Base-by-base conservation (phyloP, 2,329 filamentous ascomycete genomes). In the Paraphoma chrysanthemicola region DNA sequence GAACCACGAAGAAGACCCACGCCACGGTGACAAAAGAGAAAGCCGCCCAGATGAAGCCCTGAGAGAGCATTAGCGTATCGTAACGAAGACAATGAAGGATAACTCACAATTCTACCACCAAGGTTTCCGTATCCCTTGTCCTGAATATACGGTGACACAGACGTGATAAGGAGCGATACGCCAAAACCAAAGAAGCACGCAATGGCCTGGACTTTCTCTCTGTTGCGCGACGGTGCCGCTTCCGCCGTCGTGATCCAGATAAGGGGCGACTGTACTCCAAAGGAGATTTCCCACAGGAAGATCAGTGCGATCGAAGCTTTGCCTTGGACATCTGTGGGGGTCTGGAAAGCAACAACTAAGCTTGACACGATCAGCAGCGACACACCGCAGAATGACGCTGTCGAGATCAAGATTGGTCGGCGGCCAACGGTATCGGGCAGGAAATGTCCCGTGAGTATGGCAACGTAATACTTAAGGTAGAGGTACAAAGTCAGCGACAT, bases 181-280 rank as follows among this genome's bases (percentile, higher is more conserved):
- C 63, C 60, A 50, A 71, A 72, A 31, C 68, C 66, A n/a, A 55
- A 55, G 48, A 73, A 67, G 0, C 66, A 64, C 0, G 70, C 66
- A 11, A 71, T 57, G 2, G 63, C 65, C 11, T 73, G 54, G 8
- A 71, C 73, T 49, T 66, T 67, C 55, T 75, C 72, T 12, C 71
- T 61, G 10, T 74, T 60, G 9, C 66, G 63, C 1, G 57, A 54
- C 6, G 67, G 71, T 3, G 65, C 57, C 4, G 68, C 61, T 44
- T 76, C 70, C n/a, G 67, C 66, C 8, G 67, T 68, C 8, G 64
- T 56, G 42, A 72, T 70, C 72, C 72, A 75, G 48, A 67, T 64
- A 16, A 54, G 44, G 14, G 54, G 57, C 10, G 54, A 60, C 33
- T 54, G 48, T 7, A 60, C 48, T 11, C 54, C 51, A 31, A 55